These are phyloP conservation scores for Eremomyces bilateralis DNA, from an alignment of 495 filamentous ascomycete species.

Conservation along the genomic window DNA sequence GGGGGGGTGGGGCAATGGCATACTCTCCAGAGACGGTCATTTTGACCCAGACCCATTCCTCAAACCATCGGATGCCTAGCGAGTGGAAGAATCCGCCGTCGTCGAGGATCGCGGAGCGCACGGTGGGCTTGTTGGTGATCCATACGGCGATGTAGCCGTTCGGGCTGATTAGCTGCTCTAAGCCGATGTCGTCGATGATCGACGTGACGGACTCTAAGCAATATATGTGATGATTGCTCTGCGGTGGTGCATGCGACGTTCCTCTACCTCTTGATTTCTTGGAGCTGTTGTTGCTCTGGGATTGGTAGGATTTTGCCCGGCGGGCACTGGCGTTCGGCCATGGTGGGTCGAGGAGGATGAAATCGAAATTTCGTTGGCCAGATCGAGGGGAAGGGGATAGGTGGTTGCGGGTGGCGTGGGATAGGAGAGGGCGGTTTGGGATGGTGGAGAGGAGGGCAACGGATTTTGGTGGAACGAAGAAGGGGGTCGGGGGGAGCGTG, in stretches of 20 bases:
- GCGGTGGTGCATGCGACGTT: too few relatives aligned
- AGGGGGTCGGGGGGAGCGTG: conserved; percentile 13
- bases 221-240: not conserved
- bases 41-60: conserved; percentile 92
- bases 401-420: conserved; percentile 9
- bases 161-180: conserved; percentile 1
- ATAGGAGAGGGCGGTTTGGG: conserved; percentile 10
- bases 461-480: conserved; percentile 29
- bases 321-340: conserved; percentile 83
- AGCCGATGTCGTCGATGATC: not conserved
- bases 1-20: too few relatives aligned
- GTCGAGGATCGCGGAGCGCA: conserved; percentile 35
- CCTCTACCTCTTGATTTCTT: too few relatives aligned
- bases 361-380: conserved; percentile 33
- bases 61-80: conserved; percentile 42
- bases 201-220: too few relatives aligned
- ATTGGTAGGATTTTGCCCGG: conserved; percentile 35
- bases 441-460: conserved; percentile 25
- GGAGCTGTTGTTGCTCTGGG: not conserved
- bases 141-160: conserved; percentile 52
- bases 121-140: conserved; percentile 60
- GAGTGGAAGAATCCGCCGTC: conserved; percentile 30
- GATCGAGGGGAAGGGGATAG: conserved; percentile 2
- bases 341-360: conserved; percentile 77
- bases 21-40: conserved; percentile 45